Conservation (phyloP, 1,284 basidiomycete species). For the Rhodotorula mucilaginosa region DNA sequence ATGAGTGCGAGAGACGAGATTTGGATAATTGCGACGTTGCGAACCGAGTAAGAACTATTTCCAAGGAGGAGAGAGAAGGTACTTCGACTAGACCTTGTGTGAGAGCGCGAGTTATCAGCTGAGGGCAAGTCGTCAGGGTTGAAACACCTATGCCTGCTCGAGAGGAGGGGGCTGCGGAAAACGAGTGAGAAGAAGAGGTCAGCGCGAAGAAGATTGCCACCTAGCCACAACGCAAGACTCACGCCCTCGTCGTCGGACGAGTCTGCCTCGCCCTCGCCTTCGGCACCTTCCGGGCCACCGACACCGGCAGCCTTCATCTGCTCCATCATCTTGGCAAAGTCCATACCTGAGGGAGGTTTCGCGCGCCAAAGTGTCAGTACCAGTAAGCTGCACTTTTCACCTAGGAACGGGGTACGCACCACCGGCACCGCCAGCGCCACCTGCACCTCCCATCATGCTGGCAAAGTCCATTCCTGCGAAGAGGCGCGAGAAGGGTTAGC, state of each 20-base stretch:
- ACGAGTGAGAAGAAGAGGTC: not conserved
- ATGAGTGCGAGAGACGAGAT: not conserved
- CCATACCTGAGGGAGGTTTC: not conserved
- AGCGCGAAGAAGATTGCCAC: no score
- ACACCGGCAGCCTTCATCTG: constrained; percentile 29
- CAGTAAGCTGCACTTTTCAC: no score
- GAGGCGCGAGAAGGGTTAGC: not conserved
- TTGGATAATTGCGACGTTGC: not conserved
- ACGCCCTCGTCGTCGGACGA: constrained; percentile 39
- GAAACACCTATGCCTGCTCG: constrained; percentile 31
- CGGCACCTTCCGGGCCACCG: constrained; percentile 23
- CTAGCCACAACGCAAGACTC: not conserved
- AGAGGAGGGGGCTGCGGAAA: constrained; percentile 34
- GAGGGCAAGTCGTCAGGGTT: not conserved
- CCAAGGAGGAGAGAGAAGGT: not conserved
- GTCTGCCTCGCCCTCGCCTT: constrained; percentile 15
- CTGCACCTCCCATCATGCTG: constrained; percentile 12
- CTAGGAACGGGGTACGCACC: constrained; percentile 41
- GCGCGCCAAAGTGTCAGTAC: not conserved
- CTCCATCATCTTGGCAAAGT: constrained; percentile 19
- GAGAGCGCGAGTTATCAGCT: no score
- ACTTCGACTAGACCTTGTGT: no score
- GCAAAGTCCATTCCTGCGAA: constrained; percentile 48
- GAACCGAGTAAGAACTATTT: not conserved
- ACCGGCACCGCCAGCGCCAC: constrained; percentile 15